Base-by-base conservation (phyloP, 768 basidiomycete genomes). In the Phlebiopsis flavidoalba region DNA sequence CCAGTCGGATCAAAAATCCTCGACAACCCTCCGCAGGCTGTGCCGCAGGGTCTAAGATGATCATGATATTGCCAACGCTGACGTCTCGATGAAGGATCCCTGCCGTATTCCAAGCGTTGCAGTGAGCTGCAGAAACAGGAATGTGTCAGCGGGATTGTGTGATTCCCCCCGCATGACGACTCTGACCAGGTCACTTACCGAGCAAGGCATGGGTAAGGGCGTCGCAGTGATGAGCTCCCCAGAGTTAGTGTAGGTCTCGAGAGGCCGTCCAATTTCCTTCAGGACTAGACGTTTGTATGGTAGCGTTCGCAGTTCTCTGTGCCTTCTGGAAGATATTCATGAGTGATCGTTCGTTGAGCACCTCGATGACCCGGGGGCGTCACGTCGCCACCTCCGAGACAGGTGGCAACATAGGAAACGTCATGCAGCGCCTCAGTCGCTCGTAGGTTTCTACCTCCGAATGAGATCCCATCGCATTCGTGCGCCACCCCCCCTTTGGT, bases 1-100 rank as follows among this genome's bases (percentile, higher is more conserved):
- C 60, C 60, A 61, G 56, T 61, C 60, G n/a, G 35, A n/a, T 61
- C 33, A 61, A 48, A 8, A 57, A 26, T 0, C 60, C 58, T 56
- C 26, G 19, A 10, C n/a, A 8, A 14, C 3, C n/a, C 40, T 8
- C n/a, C n/a, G 17, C 53, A 12, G n/a, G n/a, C n/a, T 19, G 10
- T 37, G 11, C 12, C 26, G 26, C 5, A 31, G 22, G 24, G 4
- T 17, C 43, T 5, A 15, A 40, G 24, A 14, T n/a, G 48, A 33
- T 46, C 43, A 60, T 46, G 37, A 60, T 60, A n/a, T 60, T 60
- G 19, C 40, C 51, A 10, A 24, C 19, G 51, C 59, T 60, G 51
- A 60, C 54, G 31, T 60, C 59, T 11, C 59, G 59, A 33, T 60
- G 59, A 8, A 60, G 52, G 19, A 60, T 43, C 3, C 19, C 21